phyloP scores from a whole-genome alignment of 2,329 filamentous ascomycete species.

The Xylaria polymorpha region DNA sequence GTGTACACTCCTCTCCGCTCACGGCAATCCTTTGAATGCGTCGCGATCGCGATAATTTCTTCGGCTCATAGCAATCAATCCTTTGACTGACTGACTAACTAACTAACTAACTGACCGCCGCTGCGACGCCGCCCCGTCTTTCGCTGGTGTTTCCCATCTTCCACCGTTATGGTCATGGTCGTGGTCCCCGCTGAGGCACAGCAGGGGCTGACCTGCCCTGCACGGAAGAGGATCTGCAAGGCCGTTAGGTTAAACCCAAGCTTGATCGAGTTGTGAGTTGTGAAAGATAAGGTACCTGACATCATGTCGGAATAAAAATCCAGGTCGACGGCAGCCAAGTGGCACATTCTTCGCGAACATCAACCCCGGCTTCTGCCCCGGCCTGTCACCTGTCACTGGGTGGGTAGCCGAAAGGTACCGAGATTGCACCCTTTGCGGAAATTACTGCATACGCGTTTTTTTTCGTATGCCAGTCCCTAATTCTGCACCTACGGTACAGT shows the following conservation, averaged over 20 bases:
- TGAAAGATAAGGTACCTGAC: slow-evolving; percentile 13
- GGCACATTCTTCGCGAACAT: slow-evolving; percentile 16
- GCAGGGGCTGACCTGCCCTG: slow-evolving; percentile 31
- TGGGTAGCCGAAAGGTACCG: slow-evolving; percentile 20
- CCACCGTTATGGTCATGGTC: background rate
- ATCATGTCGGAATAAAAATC: slow-evolving; percentile 23
- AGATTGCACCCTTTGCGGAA: slow-evolving; percentile 24
- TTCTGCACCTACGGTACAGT: background rate
- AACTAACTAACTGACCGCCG: too few species aligned
- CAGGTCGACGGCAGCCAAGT: slow-evolving; percentile 21
- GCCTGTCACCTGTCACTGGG: slow-evolving; percentile 6
- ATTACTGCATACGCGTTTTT: slow-evolving; percentile 14
- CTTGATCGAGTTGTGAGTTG: background rate
- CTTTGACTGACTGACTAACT: too few species aligned
- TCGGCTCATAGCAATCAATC: too few species aligned
- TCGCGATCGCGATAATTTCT: too few species aligned
- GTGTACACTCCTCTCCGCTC: slow-evolving; percentile 8
- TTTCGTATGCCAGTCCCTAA: background rate
- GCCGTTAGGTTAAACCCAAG: slow-evolving; percentile 18
- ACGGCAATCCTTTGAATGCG: slow-evolving; percentile 7
- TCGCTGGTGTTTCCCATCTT: background rate
- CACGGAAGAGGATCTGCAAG: slow-evolving; percentile 14
- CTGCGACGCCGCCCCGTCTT: background rate
- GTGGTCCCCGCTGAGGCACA: slow-evolving; percentile 13
- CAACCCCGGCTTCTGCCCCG: background rate